Evolutionary conservation across 2,329 filamentous ascomycete species (phyloP), one percentile per base, ranked within the genome.

Genomic region (Colletotrichum cereale): DNA sequence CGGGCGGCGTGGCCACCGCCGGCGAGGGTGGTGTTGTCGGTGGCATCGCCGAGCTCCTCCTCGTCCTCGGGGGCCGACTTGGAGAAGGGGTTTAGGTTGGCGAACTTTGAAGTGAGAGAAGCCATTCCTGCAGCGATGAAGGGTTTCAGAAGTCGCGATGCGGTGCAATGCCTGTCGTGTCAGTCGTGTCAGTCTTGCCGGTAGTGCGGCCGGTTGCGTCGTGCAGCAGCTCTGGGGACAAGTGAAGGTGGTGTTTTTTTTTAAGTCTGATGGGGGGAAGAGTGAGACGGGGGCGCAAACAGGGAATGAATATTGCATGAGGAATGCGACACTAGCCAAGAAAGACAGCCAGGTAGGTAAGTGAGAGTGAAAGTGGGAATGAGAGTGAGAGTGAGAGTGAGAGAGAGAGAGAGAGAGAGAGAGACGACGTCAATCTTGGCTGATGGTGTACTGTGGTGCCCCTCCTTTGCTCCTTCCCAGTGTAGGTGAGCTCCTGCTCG

Each of bases 1-100:
- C 85, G 84, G n/a, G 82, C 81, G 64, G 84, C 83, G 77, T 88
- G 88, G 55, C 89, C 89, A n/a, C 89, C 89, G 40, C 89, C 89
- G 2, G 88, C 90, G 14, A 91, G 82, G 48, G 83, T 86, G 67
- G 79, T 76, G 60, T 76, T 77, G 74, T 88, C 86, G 71, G 89
- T 85, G 60, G 83, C 82, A 69, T 89, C 86, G 67, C 88, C 88
- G 38, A 81, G 76, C 40, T 89, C 86, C 50, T 90, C 88, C 67
- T 86, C 85, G 40, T 79, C 77, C 29, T 78, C 73, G 31, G 73
- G 55, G 7, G 74, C 65, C 31, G 62, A 73, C 26, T 73, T 76
- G 36, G 79, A 77, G 72, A 86, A 82, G 5, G 81, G 81, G 55
- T 83, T 85, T 56, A 86, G 77, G 71, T 77, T 81, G 31, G 81